phyloP scores from a whole-genome alignment of 2,329 filamentous ascomycete species.

The Colletotrichum sp. region DNA sequence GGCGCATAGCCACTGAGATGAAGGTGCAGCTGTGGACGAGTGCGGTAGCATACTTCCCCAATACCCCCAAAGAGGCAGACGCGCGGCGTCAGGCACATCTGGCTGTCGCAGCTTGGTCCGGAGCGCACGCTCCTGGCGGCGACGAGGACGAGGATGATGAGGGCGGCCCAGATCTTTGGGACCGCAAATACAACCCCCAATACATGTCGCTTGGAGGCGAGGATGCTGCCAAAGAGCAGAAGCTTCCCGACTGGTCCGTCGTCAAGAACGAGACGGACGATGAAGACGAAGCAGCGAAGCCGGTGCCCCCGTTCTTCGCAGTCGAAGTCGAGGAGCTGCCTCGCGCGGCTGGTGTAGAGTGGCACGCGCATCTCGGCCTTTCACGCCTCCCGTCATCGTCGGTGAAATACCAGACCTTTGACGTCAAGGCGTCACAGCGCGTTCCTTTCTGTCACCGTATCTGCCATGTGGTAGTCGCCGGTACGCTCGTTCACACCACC shows the following conservation, averaged over 20 bases:
- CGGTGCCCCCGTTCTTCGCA: slow-evolving; percentile 71
- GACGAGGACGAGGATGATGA: slow-evolving; percentile 51
- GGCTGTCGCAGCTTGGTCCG: slow-evolving; percentile 52
- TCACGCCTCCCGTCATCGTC: slow-evolving; percentile 28
- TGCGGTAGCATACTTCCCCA: slow-evolving; percentile 75
- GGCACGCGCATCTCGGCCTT: slow-evolving; percentile 74
- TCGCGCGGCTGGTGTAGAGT: slow-evolving; percentile 77
- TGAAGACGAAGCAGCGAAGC: slow-evolving; percentile 13
- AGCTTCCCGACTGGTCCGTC: slow-evolving; percentile 57
- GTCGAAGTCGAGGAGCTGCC: slow-evolving; percentile 81
- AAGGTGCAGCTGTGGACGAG: slow-evolving; percentile 77
- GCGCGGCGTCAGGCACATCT: slow-evolving; percentile 42
- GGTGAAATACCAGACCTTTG: background rate
- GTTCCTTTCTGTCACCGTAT: background rate
- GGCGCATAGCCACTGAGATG: slow-evolving; percentile 78
- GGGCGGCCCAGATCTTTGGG: slow-evolving; percentile 70
- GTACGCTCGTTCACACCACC: slow-evolving; percentile 3
- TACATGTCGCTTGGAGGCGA: slow-evolving; percentile 45
- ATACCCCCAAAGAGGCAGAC: slow-evolving; percentile 27
- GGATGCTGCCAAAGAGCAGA: slow-evolving; percentile 26
- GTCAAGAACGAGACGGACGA: slow-evolving; percentile 39
- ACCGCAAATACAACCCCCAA: slow-evolving; percentile 61
- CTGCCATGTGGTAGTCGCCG: slow-evolving; percentile 4
- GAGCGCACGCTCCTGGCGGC: slow-evolving; percentile 43
- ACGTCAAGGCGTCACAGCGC: background rate